A percentile compares a stretch with the other conserved stretches of the same genome.
Evolutionary conservation across 2,329 filamentous ascomycete genomes (phyloP).

Genomic region (Exophiala spinifera): DNA sequence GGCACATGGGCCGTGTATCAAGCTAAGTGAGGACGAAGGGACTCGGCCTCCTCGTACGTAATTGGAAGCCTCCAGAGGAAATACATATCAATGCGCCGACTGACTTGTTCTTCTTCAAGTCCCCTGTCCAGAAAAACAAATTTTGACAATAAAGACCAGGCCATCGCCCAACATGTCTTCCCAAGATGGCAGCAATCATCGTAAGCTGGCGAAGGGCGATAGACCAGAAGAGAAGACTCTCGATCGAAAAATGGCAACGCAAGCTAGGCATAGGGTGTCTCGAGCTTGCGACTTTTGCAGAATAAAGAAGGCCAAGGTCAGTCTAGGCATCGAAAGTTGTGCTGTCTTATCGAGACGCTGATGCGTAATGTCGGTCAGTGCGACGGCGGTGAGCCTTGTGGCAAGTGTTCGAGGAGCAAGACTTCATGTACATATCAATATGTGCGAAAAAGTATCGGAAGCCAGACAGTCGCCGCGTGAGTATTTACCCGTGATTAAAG

Average conservation of each 20-base stretch:
- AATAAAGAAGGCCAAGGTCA: neutral
- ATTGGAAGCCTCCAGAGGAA: too few species aligned
- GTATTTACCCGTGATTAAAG: neutral
- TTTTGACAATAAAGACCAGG: too few species aligned
- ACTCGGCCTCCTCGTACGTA: too few species aligned
- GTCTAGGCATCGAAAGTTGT: neutral
- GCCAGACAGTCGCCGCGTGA: neutral
- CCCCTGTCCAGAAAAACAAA: too few species aligned
- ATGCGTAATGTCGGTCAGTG: neutral
- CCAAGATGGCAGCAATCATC: neutral
- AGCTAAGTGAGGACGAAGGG: too few species aligned
- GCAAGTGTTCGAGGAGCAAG: neutral
- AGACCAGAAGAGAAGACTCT: neutral
- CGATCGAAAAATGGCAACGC: neutral
- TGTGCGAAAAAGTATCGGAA: neutral
- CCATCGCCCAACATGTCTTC: too few species aligned
- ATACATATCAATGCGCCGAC: too few species aligned
- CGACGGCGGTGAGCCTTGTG: neutral
- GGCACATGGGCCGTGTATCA: too few species aligned
- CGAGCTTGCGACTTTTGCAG: neutral
- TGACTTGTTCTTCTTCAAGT: too few species aligned
- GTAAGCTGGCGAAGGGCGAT: neutral
- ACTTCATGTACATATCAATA: neutral
- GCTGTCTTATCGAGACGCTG: neutral
- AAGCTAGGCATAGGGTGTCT: neutral